Conservation (phyloP, 176 grass and related monocot species). For the Phoenix roebelenii region DNA sequence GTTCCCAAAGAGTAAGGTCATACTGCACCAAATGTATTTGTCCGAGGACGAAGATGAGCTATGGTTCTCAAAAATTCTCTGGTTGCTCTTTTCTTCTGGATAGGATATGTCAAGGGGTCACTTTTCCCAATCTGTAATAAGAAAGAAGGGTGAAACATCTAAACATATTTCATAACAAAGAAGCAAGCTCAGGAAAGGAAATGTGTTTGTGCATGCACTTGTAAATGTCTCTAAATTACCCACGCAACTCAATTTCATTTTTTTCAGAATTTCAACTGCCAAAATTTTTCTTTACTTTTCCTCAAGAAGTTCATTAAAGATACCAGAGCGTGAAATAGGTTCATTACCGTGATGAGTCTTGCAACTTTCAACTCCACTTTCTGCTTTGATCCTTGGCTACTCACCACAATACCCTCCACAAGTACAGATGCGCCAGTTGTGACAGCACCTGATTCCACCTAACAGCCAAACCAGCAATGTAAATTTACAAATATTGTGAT, state of each 20-base stretch:
- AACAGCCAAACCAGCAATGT: conserved; percentile 15
- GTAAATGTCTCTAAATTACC: no score
- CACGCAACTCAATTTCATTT: no score
- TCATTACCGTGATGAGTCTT: conserved; percentile 62
- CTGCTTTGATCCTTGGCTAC: conserved; percentile 91
- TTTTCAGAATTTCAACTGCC: no score
- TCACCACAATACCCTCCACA: conserved; percentile 68
- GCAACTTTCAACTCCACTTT: conserved; percentile 92
- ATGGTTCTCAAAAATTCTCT: conserved; percentile 91
- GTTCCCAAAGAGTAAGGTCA: conserved; percentile 20
- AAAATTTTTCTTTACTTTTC: no score
- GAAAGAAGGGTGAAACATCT: conserved; percentile 15
- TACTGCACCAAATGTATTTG: conserved; percentile 97
- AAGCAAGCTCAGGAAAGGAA: not conserved
- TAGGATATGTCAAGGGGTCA: conserved; percentile 77
- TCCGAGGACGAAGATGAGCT: conserved; percentile 93
- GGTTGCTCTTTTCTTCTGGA: conserved; percentile 87
- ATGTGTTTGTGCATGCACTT: no score
- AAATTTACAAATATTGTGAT: not conserved
- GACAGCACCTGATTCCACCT: conserved; percentile 80
- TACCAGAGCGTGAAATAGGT: conserved; percentile 13
- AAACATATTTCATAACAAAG: not conserved
- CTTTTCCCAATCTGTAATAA: conserved; percentile 82
- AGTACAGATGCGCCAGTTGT: conserved; percentile 72
- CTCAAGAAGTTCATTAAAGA: not conserved